Percentiles rank a stretch among this genome's conserved stretches.
phyloP scores from a whole-genome alignment of 352 stramenopile species.

The Thalassiosira hispida region DNA sequence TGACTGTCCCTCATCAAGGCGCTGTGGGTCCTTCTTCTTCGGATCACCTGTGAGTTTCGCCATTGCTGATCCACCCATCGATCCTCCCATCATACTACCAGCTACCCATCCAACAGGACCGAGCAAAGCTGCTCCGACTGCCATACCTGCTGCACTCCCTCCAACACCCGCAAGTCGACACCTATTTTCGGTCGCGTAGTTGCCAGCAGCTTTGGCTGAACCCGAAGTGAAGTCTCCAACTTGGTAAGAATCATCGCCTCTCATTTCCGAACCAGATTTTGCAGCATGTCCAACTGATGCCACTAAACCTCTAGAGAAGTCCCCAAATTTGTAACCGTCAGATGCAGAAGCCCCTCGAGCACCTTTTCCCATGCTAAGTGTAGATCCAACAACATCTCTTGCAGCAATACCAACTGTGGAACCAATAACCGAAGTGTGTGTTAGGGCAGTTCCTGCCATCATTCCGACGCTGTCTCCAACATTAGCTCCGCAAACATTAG shows the following conservation, averaged over 20 bases:
- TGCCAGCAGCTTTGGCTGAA: slow-evolving; percentile 11
- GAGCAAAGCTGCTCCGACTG: slow-evolving; percentile 21
- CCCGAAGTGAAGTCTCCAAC: slow-evolving; percentile 33
- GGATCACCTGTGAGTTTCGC: slow-evolving; percentile 2
- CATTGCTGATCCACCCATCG: slow-evolving; percentile 4
- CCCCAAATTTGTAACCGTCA: slow-evolving; percentile 42
- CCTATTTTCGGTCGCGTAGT: slow-evolving; percentile 35
- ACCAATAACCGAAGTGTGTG: slow-evolving; percentile 10
- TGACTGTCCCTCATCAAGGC: neutral
- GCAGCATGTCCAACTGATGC: slow-evolving; percentile 1
- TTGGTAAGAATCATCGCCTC: slow-evolving; percentile 21
- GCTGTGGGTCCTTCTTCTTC: neutral
- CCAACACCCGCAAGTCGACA: slow-evolving; percentile 24
- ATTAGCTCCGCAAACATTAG: neutral
- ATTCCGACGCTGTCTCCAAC: neutral
- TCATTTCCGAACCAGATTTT: neutral
- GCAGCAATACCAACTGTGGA: slow-evolving; percentile 15
- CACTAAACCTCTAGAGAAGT: slow-evolving; percentile 9
- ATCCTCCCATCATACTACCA: slow-evolving; percentile 22
- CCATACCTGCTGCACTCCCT: slow-evolving; percentile 27
- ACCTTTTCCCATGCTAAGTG: slow-evolving; percentile 26
- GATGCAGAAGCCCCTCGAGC: slow-evolving; percentile 6
- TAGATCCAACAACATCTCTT: slow-evolving; percentile 9
- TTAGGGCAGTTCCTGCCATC: slow-evolving; percentile 1
- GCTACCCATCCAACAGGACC: slow-evolving; percentile 38